Evolutionary conservation across 495 filamentous ascomycete species (phyloP), one percentile per base, ranked within the genome.

Genomic region (Podospora conica): DNA sequence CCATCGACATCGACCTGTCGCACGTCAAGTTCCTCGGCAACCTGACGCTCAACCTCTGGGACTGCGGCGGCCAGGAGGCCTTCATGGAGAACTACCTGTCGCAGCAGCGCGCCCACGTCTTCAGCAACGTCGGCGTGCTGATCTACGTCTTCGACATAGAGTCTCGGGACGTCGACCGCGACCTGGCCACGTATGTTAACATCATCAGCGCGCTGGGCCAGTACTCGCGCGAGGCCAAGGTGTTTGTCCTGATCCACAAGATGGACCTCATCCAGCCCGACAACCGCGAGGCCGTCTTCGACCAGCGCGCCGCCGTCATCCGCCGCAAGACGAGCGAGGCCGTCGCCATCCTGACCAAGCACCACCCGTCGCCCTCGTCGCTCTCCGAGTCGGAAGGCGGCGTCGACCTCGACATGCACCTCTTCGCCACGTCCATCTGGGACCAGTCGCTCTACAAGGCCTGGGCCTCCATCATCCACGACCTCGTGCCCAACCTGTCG

Each of bases 111-210:
- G 86, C 90, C 64, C 94, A 97, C 80, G 94, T 98, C 78, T 98
- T 98, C 83, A 89, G 87, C 72, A 92, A 92, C 77, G 95, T 98
- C 62, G 95, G 93, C 21, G 94, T 98, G 66, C 84, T 98, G 11
- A 98, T 98, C 80, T 98, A 97, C 81, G 96, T 98, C 73, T 98
- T 98, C 79, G 95, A 98, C 75, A 94, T 97, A 66, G 95, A 97
- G 75, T 96, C 91, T 23, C 88, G 91, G 69, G 95, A 97, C 73
- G 91, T 96, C 68, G 90, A 92, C 22, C 87, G 91, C 65, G 96
- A 98, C 75, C 85, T 97, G 56, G 86, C 92, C 61, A 95, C 90
- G 48, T 98, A 97, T 78, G 87, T 85, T 62, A 86, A 88, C 65
- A 92, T 97, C 73, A 91, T 97, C 72, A 81, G 86, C 60, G 95